Evolutionary conservation across 805 yeast genomes (phyloP).

Genomic region (Isabelozyma gotoi): DNA sequence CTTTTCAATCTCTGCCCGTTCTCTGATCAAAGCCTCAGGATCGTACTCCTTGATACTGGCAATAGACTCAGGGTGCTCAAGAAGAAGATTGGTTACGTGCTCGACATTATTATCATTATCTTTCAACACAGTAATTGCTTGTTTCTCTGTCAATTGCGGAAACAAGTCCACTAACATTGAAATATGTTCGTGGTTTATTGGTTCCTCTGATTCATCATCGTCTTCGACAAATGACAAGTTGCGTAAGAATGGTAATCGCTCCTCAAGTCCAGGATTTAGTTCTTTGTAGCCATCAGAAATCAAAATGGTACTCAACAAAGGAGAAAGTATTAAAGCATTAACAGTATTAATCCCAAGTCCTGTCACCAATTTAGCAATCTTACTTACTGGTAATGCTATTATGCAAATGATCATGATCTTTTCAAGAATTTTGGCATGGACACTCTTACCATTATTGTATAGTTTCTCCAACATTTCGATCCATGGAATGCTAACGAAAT

Average conservation of each 20-base stretch:
- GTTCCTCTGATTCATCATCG: constrained; percentile 3
- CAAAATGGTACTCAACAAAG: constrained; percentile 55
- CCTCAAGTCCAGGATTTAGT: constrained; percentile 50
- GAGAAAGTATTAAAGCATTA: constrained; percentile 45
- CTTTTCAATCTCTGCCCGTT: background rate
- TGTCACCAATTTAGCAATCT: constrained; percentile 38
- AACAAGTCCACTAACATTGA: constrained; percentile 55
- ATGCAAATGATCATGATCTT: constrained; percentile 54
- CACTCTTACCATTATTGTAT: constrained; percentile 57
- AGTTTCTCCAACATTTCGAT: constrained; percentile 55
- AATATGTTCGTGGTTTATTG: constrained; percentile 34
- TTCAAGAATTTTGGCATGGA: constrained; percentile 45
- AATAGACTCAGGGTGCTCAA: constrained; percentile 59
- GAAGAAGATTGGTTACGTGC: constrained; percentile 51
- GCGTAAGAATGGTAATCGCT: constrained; percentile 49
- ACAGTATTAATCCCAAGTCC: constrained; percentile 46
- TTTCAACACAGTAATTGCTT: constrained; percentile 49
- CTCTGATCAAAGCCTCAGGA: constrained; percentile 16
- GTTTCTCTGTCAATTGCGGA: constrained; percentile 54
- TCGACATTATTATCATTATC: constrained; percentile 55
- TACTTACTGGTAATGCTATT: constrained; percentile 44
- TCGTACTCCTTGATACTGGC: constrained; percentile 20
- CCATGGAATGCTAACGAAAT: constrained; percentile 58
- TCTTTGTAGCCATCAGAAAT: constrained; percentile 47
- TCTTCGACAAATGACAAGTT: constrained; percentile 9